Evolutionary conservation across 768 basidiomycete genomes (phyloP).

Genomic region (Austroboletus eburneus): DNA sequence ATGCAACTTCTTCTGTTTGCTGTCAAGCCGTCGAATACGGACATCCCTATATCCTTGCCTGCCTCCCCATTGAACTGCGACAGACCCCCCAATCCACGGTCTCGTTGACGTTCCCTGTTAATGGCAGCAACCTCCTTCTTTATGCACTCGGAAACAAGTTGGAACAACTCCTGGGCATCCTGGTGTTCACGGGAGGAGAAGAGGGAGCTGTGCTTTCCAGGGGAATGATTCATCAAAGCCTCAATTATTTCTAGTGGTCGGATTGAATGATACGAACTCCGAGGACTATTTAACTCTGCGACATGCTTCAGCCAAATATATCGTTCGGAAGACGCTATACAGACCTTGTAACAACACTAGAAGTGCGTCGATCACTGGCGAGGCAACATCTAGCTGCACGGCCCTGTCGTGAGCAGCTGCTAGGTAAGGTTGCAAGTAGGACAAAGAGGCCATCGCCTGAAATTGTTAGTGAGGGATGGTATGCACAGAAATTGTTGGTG

Average conservation of each 20-base stretch:
- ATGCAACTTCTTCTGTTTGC: slow-evolving; percentile 87
- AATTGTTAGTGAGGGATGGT: slow-evolving; percentile 12
- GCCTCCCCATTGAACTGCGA: slow-evolving; percentile 23
- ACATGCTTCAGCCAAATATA: slow-evolving; percentile 3
- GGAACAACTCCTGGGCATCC: slow-evolving; percentile 98
- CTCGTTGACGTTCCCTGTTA: slow-evolving; percentile 63
- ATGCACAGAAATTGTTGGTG: neutral
- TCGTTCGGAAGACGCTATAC: slow-evolving; percentile 16
- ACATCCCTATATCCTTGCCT: slow-evolving; percentile 47
- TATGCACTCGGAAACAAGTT: slow-evolving; percentile 84
- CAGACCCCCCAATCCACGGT: slow-evolving; percentile 67
- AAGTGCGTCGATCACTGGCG: slow-evolving; percentile 82
- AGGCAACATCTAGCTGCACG: slow-evolving; percentile 73
- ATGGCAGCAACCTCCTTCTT: slow-evolving; percentile 79
- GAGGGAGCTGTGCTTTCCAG: slow-evolving; percentile 55
- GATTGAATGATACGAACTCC: slow-evolving; percentile 52
- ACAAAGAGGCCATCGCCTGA: slow-evolving; percentile 85
- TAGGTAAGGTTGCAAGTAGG: slow-evolving; percentile 78
- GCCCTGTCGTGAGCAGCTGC: slow-evolving; percentile 72
- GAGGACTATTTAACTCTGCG: slow-evolving; percentile 64
- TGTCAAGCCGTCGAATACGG: slow-evolving; percentile 86
- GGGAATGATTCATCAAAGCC: slow-evolving; percentile 55
- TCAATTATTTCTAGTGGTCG: slow-evolving; percentile 71
- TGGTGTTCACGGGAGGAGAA: slow-evolving; percentile 93
- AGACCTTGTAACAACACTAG: slow-evolving; percentile 65